Evolutionary conservation across 768 basidiomycete genomes (phyloP).

Genomic region (Naganishia onofrii): DNA sequence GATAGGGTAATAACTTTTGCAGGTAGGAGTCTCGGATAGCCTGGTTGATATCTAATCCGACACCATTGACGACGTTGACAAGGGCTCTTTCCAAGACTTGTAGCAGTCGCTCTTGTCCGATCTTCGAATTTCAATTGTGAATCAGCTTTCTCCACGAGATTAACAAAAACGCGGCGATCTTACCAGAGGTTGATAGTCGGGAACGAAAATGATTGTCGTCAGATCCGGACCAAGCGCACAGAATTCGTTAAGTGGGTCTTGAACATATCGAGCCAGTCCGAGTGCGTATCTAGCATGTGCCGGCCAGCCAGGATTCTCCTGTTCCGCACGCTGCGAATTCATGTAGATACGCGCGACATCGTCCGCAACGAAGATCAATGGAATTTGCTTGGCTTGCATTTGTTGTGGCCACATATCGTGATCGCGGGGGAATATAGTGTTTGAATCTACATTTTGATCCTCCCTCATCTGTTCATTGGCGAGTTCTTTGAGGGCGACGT

Average conservation of each 20-base stretch:
- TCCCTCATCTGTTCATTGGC: conserved; percentile 28
- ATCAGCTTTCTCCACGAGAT: neutral
- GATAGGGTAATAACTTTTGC: conserved; percentile 78
- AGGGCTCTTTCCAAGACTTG: conserved; percentile 77
- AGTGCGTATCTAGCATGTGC: conserved; percentile 84
- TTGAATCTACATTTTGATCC: neutral
- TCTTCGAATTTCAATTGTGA: conserved; percentile 55
- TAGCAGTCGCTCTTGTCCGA: conserved; percentile 80
- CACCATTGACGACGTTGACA: conserved; percentile 84
- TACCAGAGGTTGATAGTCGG: conserved; percentile 82
- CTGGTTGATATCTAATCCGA: conserved; percentile 95
- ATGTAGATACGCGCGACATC: conserved; percentile 92
- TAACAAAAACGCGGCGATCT: conserved; percentile 38
- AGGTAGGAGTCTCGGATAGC: conserved; percentile 86
- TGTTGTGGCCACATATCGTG: conserved; percentile 32
- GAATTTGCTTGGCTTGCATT: conserved; percentile 35
- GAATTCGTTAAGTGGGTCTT: conserved; percentile 92
- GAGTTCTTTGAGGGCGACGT: conserved; percentile 40
- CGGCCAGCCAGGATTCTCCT: conserved; percentile 76
- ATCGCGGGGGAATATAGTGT: conserved; percentile 27
- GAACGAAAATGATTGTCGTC: conserved; percentile 74
- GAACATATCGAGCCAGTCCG: conserved; percentile 85
- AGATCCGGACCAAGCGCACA: conserved; percentile 84
- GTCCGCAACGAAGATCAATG: conserved; percentile 75
- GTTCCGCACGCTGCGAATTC: conserved; percentile 76